Conservation (phyloP, 2,329 filamentous ascomycete species). For the Bipolaris zeicola region DNA sequence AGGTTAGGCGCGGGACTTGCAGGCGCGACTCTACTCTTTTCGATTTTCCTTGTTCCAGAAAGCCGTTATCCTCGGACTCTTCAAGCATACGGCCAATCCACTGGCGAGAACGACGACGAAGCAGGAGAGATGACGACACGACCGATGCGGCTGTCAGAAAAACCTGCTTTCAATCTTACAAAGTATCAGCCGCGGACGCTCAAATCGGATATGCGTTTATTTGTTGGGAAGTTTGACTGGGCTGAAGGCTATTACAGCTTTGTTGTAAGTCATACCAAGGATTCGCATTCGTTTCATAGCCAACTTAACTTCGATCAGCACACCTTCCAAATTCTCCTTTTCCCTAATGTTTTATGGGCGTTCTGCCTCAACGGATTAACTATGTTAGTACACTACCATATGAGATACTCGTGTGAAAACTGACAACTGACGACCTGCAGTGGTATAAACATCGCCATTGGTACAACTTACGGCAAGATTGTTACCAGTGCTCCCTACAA, state of each 20-base stretch:
- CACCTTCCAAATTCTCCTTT: slow-evolving; percentile 38
- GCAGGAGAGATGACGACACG: background rate
- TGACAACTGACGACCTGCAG: slow-evolving; percentile 16
- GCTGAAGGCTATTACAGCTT: slow-evolving; percentile 36
- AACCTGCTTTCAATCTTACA: slow-evolving; percentile 43
- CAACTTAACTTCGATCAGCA: slow-evolving; percentile 2
- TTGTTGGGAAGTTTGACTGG: slow-evolving; percentile 51
- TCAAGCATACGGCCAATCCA: slow-evolving; percentile 40
- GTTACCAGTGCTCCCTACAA: slow-evolving; percentile 25
- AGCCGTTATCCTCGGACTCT: slow-evolving; percentile 51
- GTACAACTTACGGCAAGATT: slow-evolving; percentile 27
- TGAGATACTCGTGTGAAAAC: background rate
- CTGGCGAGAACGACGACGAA: slow-evolving; percentile 1
- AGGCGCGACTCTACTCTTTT: slow-evolving; percentile 43
- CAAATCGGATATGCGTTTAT: slow-evolving; percentile 49
- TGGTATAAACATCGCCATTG: slow-evolving; percentile 30
- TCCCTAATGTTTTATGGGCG: slow-evolving; percentile 31
- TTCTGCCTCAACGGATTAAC: slow-evolving; percentile 29
- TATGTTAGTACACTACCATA: slow-evolving; percentile 10
- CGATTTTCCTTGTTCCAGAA: slow-evolving; percentile 52
- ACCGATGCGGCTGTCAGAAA: slow-evolving; percentile 11
- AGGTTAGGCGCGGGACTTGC: slow-evolving; percentile 48
- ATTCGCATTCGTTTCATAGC: too few species aligned
- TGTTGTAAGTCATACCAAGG: slow-evolving; percentile 9
- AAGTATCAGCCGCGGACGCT: slow-evolving; percentile 48